These are phyloP conservation scores for Conringia planisiliqua DNA, from an alignment of 345 rosid genomes.

Conservation along the genomic window DNA sequence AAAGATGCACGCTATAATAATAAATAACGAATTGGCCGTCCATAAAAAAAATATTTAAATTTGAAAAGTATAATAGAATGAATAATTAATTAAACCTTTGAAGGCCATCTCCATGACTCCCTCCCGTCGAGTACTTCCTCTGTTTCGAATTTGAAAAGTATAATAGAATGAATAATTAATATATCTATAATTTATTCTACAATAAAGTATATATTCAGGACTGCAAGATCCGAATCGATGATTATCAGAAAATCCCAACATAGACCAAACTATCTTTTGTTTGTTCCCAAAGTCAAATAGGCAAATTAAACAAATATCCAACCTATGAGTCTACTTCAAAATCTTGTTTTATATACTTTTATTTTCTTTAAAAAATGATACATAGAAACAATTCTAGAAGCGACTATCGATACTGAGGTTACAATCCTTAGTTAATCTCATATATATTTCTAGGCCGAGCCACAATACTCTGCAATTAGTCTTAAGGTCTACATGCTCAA, in stretches of 20 bases:
- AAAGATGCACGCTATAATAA: neutral
- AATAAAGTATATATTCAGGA: constrained; percentile 20
- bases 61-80: neutral
- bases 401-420: neutral
- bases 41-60: neutral
- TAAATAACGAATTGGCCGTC: constrained; percentile 11
- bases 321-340: constrained; percentile 12
- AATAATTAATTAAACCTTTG: neutral
- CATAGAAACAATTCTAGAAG: neutral
- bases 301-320: neutral
- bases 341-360: neutral
- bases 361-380: neutral
- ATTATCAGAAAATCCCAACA: neutral
- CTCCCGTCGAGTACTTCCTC: constrained; percentile 14
- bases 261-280: neutral
- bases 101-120: neutral
- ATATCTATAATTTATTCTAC: neutral
- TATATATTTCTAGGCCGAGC: neutral
- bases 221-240: constrained; percentile 24
- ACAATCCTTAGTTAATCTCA: neutral
- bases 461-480: neutral
- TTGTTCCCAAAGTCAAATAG: constrained; percentile 13
- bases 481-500: neutral
- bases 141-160: too few relatives aligned
- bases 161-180: too few relatives aligned